A percentile compares a stretch with the other conserved stretches of the same genome.
Conservation (phyloP, 2,329 filamentous ascomycete genomes). For the Talaromyces sp. region DNA sequence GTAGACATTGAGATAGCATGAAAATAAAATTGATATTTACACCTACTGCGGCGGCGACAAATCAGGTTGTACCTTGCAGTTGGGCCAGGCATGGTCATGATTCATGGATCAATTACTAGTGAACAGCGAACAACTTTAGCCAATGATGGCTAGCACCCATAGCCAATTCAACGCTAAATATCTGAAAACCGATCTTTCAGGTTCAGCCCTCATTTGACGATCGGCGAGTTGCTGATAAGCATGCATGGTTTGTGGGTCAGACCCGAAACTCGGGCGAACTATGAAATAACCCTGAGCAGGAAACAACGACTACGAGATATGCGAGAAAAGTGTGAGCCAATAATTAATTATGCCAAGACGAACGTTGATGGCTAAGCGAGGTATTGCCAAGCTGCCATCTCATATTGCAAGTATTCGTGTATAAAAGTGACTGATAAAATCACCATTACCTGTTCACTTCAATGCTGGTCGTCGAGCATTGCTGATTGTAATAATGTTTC, state of each 20-base stretch:
- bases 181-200: not conserved
- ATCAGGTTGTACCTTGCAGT: not conserved
- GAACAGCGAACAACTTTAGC: not conserved
- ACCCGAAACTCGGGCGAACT: not conserved
- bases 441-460: not conserved
- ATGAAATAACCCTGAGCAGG: not conserved
- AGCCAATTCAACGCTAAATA: not conserved
- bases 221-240: not conserved
- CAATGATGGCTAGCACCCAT: not conserved
- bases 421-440: not conserved
- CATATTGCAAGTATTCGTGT: not conserved
- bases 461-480: not conserved
- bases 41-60: not conserved
- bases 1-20: not conserved
- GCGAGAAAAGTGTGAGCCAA: not conserved
- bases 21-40: not conserved
- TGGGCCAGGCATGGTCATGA: not conserved
- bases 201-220: not conserved
- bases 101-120: not conserved
- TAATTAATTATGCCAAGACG: not conserved
- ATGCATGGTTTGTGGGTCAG: not conserved
- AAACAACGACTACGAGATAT: not conserved
- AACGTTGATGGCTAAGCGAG: not conserved
- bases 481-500: not conserved
- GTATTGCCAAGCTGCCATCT: not conserved